A percentile compares a stretch with the other conserved stretches of the same genome.
These are phyloP conservation scores for Cinnamomum micranthum DNA, from an alignment of 164 flowering plant genomes.

Conservation along the genomic window DNA sequence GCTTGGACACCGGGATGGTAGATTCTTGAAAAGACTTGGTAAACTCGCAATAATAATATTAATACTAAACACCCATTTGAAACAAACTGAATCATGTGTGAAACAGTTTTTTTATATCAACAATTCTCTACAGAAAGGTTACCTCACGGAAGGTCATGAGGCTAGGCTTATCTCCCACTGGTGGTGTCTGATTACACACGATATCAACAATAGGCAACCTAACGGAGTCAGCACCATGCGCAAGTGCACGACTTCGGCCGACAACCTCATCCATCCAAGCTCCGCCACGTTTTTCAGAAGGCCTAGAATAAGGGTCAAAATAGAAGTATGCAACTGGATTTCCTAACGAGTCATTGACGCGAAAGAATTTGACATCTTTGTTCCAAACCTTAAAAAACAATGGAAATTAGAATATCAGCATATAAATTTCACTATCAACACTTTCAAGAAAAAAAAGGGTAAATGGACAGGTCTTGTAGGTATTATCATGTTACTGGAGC, in stretches of 20 bases:
- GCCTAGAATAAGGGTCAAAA: slow-evolving; percentile 96
- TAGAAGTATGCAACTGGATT: slow-evolving; percentile 88
- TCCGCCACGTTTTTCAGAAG: slow-evolving; percentile 94
- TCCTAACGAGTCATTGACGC: slow-evolving; percentile 78
- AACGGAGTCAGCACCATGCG: slow-evolving; percentile 60
- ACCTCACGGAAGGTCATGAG: slow-evolving; percentile 99
- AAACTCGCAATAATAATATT: neutral
- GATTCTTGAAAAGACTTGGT: neutral
- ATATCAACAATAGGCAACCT: slow-evolving; percentile 95
- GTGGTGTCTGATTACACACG: slow-evolving; percentile 97
- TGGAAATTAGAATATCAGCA: neutral
- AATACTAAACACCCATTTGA: neutral
- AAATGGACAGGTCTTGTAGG: slow-evolving; percentile 11
- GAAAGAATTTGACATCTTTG: slow-evolving; percentile 73
- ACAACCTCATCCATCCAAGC: slow-evolving; percentile 99
- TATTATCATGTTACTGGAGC: slow-evolving; percentile 58
- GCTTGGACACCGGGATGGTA: neutral
- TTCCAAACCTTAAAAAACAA: slow-evolving; percentile 72
- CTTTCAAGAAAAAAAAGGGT: neutral
- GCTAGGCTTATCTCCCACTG: slow-evolving; percentile 90
- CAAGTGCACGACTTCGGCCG: slow-evolving; percentile 71
- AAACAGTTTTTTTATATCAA: neutral
- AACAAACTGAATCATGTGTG: neutral
- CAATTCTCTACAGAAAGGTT: slow-evolving; percentile 7
- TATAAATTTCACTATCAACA: neutral